Evolutionary conservation across 768 basidiomycete species (phyloP).

Genomic region (Lentinula guzmanii): DNA sequence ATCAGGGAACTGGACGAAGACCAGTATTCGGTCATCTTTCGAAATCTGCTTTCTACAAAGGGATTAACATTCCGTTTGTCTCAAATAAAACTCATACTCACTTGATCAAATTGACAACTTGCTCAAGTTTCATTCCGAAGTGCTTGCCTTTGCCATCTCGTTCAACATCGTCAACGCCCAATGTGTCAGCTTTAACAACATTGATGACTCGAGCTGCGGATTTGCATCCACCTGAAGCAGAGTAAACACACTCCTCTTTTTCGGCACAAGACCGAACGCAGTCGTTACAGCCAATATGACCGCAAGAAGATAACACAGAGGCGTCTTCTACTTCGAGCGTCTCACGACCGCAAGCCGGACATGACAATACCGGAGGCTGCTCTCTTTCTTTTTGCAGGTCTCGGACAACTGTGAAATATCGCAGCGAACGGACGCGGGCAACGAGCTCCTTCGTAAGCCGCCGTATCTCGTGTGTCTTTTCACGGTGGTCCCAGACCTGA

Average conservation of each 20-base stretch:
- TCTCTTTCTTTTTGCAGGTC: conserved; percentile 78
- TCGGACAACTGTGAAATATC: conserved; percentile 89
- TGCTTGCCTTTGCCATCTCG: conserved; percentile 71
- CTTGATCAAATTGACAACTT: conserved; percentile 72
- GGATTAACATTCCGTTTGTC: conserved; percentile 1
- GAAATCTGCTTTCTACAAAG: conserved; percentile 55
- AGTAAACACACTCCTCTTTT: conserved; percentile 77
- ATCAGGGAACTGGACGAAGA: conserved; percentile 96
- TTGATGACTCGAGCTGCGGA: conserved; percentile 79
- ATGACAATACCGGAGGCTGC: conserved; percentile 50
- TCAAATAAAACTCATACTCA: conserved; percentile 22
- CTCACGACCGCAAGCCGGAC: conserved; percentile 54
- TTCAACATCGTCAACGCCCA: conserved; percentile 74
- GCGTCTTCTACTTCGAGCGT: conserved; percentile 60
- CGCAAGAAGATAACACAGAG: conserved; percentile 87
- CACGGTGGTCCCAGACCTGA: conserved; percentile 73
- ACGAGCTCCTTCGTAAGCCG: conserved; percentile 83
- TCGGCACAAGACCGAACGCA: conserved; percentile 73
- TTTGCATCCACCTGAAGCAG: conserved; percentile 61
- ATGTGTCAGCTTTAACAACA: conserved; percentile 71
- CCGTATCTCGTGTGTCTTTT: conserved; percentile 82
- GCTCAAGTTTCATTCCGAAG: conserved; percentile 79
- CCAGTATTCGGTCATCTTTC: conserved; percentile 73
- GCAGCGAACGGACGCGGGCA: conserved; percentile 82
- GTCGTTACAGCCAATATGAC: conserved; percentile 76